Percentiles rank a stretch among this genome's conserved stretches.
Evolutionary conservation across 176 grass and related monocot species (phyloP).

Genomic region (Triticum urartu): DNA sequence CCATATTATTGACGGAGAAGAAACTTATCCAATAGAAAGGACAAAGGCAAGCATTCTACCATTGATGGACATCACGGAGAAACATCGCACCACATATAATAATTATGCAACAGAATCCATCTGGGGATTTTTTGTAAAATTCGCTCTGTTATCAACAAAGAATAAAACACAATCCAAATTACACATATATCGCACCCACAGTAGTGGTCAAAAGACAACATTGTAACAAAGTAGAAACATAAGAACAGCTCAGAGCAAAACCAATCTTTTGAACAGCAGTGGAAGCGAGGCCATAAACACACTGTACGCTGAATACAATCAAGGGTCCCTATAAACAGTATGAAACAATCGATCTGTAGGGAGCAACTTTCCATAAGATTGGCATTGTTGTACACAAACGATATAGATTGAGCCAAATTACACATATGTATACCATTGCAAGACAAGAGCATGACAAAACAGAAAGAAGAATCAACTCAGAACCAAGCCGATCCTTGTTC

Average conservation of each 20-base stretch:
- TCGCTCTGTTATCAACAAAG: background rate
- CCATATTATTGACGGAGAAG: background rate
- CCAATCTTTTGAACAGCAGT: background rate
- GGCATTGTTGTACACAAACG: slow-evolving; percentile 1
- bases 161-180: background rate
- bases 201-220: background rate
- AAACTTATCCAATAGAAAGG: background rate
- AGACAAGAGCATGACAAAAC: background rate
- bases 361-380: background rate
- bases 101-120: background rate
- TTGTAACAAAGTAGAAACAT: background rate
- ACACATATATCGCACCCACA: background rate
- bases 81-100: background rate
- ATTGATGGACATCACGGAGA: background rate
- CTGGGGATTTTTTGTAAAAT: background rate
- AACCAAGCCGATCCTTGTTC: slow-evolving; percentile 7
- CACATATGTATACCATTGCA: background rate
- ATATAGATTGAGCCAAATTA: background rate
- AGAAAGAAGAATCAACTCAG: slow-evolving; percentile 2
- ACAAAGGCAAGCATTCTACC: background rate
- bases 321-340: background rate
- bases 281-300: slow-evolving; percentile 79
- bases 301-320: slow-evolving; percentile 67
- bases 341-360: background rate
- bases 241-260: slow-evolving; percentile 11